phyloP scores from a whole-genome alignment of 176 grass and related monocot species.

The Rhynchospora breviuscula region DNA sequence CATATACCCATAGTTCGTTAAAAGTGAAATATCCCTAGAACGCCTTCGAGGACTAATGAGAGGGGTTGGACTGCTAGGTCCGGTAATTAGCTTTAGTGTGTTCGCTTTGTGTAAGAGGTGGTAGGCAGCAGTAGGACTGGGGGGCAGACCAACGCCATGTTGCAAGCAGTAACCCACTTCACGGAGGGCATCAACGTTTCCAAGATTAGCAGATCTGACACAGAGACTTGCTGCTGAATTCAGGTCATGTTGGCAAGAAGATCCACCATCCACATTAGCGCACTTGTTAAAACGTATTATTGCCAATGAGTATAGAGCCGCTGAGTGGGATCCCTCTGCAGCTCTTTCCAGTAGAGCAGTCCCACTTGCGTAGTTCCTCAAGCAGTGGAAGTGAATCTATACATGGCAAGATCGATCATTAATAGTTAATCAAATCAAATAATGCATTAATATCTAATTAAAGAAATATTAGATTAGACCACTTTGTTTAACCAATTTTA shows the following conservation, averaged over 20 bases:
- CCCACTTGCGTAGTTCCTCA: constrained; percentile 44
- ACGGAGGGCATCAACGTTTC: constrained; percentile 67
- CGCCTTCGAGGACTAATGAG: constrained; percentile 3
- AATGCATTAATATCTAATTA: too few species aligned
- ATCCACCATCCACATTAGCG: constrained; percentile 36
- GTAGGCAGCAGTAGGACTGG: constrained; percentile 40
- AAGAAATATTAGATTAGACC: too few species aligned
- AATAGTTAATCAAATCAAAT: neutral
- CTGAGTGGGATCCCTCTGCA: constrained; percentile 54
- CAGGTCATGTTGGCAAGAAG: constrained; percentile 38
- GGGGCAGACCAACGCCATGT: constrained; percentile 59
- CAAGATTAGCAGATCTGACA: constrained; percentile 56
- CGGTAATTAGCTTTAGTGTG: constrained; percentile 29
- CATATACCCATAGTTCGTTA: constrained; percentile 7
- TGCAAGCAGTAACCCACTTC: constrained; percentile 83
- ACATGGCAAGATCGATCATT: neutral
- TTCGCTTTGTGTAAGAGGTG: constrained; percentile 64
- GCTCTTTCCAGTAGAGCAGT: constrained; percentile 56
- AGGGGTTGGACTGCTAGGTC: neutral
- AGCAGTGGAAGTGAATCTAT: constrained; percentile 79
- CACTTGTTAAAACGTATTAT: constrained; percentile 77
- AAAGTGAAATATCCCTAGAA: neutral
- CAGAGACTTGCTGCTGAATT: constrained; percentile 57
- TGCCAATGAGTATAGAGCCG: constrained; percentile 74
- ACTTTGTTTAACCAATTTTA: too few species aligned